Conservation (phyloP, 805 yeast species). For the Naumovozyma castellii region DNA sequence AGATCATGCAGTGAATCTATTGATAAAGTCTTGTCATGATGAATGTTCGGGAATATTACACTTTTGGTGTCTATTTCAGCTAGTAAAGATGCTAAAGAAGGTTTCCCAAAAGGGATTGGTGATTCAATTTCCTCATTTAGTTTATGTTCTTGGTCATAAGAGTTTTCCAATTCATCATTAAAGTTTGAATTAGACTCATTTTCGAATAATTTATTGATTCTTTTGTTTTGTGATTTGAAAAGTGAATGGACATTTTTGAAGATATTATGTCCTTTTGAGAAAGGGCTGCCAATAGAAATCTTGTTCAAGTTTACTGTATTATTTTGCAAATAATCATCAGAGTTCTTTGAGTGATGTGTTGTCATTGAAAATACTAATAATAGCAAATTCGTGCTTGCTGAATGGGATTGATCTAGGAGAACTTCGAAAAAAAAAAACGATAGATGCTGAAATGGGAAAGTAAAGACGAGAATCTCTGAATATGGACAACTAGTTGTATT, state of each 20-base stretch:
- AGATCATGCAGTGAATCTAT: neutral
- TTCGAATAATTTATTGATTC: neutral
- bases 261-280: slow-evolving; percentile 14
- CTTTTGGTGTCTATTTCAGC: neutral
- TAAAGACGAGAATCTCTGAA: too few relatives aligned
- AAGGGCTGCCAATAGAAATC: slow-evolving; percentile 14
- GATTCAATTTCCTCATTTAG: neutral
- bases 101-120: neutral
- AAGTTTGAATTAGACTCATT: neutral
- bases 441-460: too few relatives aligned
- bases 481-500: too few relatives aligned
- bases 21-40: neutral
- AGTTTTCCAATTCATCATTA: neutral
- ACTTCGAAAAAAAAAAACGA: too few relatives aligned
- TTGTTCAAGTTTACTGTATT: slow-evolving; percentile 6
- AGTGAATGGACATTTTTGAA: slow-evolving; percentile 19
- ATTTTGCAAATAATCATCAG: too few relatives aligned
- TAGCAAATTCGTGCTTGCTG: too few relatives aligned
- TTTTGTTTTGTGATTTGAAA: slow-evolving; percentile 11
- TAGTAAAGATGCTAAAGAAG: neutral
- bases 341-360: neutral
- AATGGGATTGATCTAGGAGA: too few relatives aligned
- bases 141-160: neutral
- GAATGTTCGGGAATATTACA: neutral
- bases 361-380: neutral